Conservation (phyloP, 495 filamentous ascomycete species). For the Pseudomonodictys pantanalensis region DNA sequence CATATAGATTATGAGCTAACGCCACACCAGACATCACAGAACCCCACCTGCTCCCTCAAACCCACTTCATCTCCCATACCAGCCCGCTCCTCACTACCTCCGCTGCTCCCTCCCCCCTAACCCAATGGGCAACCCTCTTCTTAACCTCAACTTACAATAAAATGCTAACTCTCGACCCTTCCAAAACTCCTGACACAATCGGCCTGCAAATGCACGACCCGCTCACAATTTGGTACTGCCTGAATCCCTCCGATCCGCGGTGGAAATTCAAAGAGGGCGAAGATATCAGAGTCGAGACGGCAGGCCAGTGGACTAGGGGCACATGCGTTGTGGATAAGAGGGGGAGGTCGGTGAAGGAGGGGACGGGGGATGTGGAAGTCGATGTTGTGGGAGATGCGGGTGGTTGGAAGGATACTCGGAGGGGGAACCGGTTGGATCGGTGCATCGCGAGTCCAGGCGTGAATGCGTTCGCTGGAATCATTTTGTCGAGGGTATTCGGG, state of each 20-base stretch:
- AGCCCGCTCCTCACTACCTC: slow-evolving; percentile 45
- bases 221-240: slow-evolving; percentile 66
- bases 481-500: slow-evolving; percentile 45
- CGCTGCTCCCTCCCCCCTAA: slow-evolving; percentile 73
- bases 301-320: slow-evolving; percentile 91
- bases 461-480: slow-evolving; percentile 41
- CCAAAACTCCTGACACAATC: slow-evolving; percentile 52
- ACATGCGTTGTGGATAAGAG: slow-evolving; percentile 83
- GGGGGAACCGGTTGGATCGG: slow-evolving; percentile 74
- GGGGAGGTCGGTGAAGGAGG: slow-evolving; percentile 49
- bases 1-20: not conserved
- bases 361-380: slow-evolving; percentile 50
- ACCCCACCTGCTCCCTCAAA: slow-evolving; percentile 62
- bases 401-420: slow-evolving; percentile 65
- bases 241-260: slow-evolving; percentile 41
- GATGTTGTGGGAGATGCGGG: slow-evolving; percentile 63
- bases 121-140: slow-evolving; percentile 77
- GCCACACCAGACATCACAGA: slow-evolving; percentile 65
- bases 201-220: slow-evolving; percentile 83
- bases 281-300: slow-evolving; percentile 83
- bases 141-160: slow-evolving; percentile 73
- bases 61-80: slow-evolving; percentile 57
- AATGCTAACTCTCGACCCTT: slow-evolving; percentile 58
- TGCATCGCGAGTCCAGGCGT: slow-evolving; percentile 60
- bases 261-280: slow-evolving; percentile 50